Evolutionary conservation across 805 yeast genomes (phyloP).

Genomic region (Priceomyces haplophilus): DNA sequence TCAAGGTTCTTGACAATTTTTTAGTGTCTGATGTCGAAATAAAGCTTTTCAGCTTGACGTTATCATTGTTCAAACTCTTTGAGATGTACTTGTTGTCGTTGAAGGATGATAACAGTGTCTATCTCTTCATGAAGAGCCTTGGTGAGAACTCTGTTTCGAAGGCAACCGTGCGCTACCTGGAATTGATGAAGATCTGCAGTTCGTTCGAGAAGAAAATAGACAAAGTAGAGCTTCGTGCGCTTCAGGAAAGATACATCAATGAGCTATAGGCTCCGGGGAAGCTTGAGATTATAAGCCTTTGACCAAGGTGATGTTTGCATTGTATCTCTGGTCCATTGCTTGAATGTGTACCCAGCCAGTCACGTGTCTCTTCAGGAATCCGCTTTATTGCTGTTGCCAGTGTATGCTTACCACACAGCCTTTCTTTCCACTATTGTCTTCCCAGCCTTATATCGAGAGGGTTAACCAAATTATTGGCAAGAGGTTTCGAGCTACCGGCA

Average conservation of each 20-base stretch:
- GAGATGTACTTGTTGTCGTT: conserved; percentile 28
- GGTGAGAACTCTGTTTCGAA: conserved; percentile 16
- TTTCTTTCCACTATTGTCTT: too few relatives aligned
- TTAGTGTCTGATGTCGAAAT: conserved; percentile 32
- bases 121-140: conserved; percentile 32
- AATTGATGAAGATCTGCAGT: conserved; percentile 14
- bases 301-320: too few relatives aligned
- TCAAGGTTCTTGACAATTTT: conserved; percentile 51
- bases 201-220: conserved; percentile 15
- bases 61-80: conserved; percentile 36
- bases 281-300: too few relatives aligned
- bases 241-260: conserved; percentile 1
- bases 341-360: too few relatives aligned
- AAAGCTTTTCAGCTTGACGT: conserved; percentile 30
- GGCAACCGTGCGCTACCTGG: conserved; percentile 18
- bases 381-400: too few relatives aligned
- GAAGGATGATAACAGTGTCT: conserved; percentile 27
- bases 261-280: too few relatives aligned
- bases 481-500: too few relatives aligned
- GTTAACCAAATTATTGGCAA: too few relatives aligned
- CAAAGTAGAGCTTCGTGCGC: conserved; percentile 2
- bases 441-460: too few relatives aligned
- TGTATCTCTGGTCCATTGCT: too few relatives aligned
- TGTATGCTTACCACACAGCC: too few relatives aligned
- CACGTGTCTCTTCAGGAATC: too few relatives aligned